These are phyloP conservation scores for Solanum dulcamara DNA, from an alignment of 257 asterid genomes.

Conservation along the genomic window DNA sequence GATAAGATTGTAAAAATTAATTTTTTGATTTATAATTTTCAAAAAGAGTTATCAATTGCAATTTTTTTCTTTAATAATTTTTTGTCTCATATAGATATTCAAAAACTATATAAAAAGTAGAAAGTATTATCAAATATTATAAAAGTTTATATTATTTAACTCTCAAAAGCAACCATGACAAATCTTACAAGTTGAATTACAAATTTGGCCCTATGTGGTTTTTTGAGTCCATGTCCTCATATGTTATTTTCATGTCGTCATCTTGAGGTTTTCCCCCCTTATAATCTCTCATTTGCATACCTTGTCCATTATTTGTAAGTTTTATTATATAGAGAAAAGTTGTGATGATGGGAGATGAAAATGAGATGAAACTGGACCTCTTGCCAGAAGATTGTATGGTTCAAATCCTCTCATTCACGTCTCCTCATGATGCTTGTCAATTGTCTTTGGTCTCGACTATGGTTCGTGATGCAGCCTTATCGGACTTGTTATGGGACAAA, in stretches of 20 bases:
- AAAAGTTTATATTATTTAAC: too few species aligned
- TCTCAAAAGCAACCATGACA: too few species aligned
- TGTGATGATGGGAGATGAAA: not conserved
- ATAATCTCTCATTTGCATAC: not conserved
- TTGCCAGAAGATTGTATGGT: slow-evolving; percentile 58
- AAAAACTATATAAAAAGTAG: too few species aligned
- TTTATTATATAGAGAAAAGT: not conserved
- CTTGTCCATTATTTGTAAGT: not conserved
- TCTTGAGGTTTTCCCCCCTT: not conserved
- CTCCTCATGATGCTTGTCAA: slow-evolving; percentile 44
- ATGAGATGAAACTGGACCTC: slow-evolving; percentile 1
- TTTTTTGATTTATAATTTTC: too few species aligned
- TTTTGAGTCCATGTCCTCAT: slow-evolving; percentile 19
- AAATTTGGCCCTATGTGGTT: not conserved
- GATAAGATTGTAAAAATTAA: too few species aligned
- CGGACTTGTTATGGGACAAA: slow-evolving; percentile 48
- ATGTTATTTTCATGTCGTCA: slow-evolving; percentile 26
- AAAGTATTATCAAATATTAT: too few species aligned
- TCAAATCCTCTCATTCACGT: slow-evolving; percentile 29
- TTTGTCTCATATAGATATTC: too few species aligned
- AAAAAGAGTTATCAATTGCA: too few species aligned
- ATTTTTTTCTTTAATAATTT: too few species aligned
- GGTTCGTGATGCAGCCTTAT: slow-evolving; percentile 34
- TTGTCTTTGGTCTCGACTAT: slow-evolving; percentile 22
- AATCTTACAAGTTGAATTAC: not conserved